Evolutionary conservation across 208 protist species (phyloP).

Genomic region (Trypanosoma platydactyli): DNA sequence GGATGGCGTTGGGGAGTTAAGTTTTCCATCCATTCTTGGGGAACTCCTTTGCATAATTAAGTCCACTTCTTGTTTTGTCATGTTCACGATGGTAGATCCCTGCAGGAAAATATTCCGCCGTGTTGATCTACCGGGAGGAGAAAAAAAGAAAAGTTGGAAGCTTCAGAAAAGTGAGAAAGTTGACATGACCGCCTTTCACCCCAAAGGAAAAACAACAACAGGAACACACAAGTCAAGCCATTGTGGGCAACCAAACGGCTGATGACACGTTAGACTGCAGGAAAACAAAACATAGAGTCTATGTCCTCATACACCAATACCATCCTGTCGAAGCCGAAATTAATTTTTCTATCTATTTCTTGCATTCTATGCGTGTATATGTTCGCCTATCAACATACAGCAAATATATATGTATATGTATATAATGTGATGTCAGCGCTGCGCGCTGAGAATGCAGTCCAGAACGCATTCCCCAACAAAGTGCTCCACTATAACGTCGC

Average conservation of each 20-base stretch:
- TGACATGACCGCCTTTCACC: not conserved
- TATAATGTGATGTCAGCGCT: not conserved
- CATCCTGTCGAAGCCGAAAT: no score
- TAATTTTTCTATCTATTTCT: no score
- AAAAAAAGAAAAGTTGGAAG: conserved; percentile 6
- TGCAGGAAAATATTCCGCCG: not conserved
- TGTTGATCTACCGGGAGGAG: not conserved
- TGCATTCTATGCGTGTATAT: not conserved
- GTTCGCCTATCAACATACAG: no score
- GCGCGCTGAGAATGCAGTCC: conserved; percentile 10
- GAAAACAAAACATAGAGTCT: not conserved
- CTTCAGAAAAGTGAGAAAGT: not conserved
- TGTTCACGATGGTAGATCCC: no score
- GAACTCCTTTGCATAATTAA: no score
- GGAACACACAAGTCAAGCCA: not conserved
- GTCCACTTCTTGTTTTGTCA: no score
- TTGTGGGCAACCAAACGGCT: no score
- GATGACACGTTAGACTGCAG: not conserved
- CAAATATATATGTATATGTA: not conserved
- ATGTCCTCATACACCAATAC: no score
- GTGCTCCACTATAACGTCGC: conserved; percentile 6
- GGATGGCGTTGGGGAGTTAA: no score
- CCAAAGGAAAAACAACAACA: not conserved
- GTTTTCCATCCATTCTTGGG: no score
- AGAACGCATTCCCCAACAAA: conserved; percentile 15